These are phyloP conservation scores for Sicyos baderoa DNA, from an alignment of 306 rosid species.

Conservation along the genomic window DNA sequence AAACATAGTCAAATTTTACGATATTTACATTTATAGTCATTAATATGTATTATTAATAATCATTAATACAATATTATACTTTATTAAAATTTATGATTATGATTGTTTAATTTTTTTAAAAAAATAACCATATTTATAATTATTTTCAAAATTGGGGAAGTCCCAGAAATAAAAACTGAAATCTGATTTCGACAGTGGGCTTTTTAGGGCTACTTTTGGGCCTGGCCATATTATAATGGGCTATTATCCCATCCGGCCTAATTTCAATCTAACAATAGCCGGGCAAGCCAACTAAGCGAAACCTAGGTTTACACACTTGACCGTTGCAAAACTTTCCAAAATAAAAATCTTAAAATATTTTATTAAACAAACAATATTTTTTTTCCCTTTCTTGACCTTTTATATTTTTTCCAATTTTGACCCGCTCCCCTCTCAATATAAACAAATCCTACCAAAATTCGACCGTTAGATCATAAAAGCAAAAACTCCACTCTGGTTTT, in stretches of 20 bases:
- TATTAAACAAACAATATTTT: background rate
- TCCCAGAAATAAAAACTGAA: background rate
- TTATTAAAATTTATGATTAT: no score
- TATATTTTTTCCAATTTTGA: background rate
- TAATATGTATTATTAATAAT: no score
- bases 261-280: background rate
- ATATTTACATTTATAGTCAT: no score
- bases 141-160: no score
- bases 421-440: constrained; percentile 21
- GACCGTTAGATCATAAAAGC: constrained; percentile 34
- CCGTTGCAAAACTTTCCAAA: constrained; percentile 16
- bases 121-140: no score
- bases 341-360: background rate
- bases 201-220: background rate
- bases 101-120: no score
- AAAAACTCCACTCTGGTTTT: constrained; percentile 14
- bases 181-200: background rate
- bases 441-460: constrained; percentile 31
- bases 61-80: no score
- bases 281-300: constrained; percentile 2
- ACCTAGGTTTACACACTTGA: background rate
- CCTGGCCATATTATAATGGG: background rate
- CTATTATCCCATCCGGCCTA: background rate
- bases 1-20: no score
- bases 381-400: background rate